These are phyloP conservation scores for Candida sanyaensis DNA, from an alignment of 1,139 yeast species.

Conservation along the genomic window DNA sequence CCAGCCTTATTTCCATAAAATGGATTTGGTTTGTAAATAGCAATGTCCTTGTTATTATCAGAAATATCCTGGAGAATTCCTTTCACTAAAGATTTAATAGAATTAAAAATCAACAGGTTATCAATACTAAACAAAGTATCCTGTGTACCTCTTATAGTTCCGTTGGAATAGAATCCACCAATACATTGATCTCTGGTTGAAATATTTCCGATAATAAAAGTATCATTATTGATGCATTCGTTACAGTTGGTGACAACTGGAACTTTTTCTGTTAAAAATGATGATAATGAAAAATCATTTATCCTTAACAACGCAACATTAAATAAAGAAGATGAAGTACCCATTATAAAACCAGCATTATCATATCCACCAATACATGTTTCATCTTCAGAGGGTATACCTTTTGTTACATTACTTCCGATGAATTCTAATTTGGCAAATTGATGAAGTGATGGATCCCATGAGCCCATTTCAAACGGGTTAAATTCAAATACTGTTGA, in stretches of 20 bases:
- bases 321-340: conserved; percentile 65
- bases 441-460: conserved; percentile 41
- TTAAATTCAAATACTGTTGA: conserved; percentile 43
- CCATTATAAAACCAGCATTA: conserved; percentile 74
- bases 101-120: conserved; percentile 26
- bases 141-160: conserved; percentile 4
- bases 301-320: conserved; percentile 32
- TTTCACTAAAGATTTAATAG: conserved; percentile 24
- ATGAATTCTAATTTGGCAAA: conserved; percentile 33
- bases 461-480: conserved; percentile 46
- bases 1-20: conserved; percentile 24
- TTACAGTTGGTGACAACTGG: not conserved
- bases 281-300: conserved; percentile 15
- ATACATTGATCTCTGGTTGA: not conserved
- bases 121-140: conserved; percentile 36
- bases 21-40: conserved; percentile 43
- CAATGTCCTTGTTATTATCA: conserved; percentile 35
- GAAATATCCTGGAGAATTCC: conserved; percentile 26
- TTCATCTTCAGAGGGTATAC: conserved; percentile 14
- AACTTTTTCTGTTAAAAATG: not conserved
- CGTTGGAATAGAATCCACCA: conserved; percentile 18
- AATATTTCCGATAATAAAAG: not conserved
- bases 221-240: conserved; percentile 3
- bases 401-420: conserved; percentile 35
- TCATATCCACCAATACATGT: conserved; percentile 68